Evolutionary conservation across 805 yeast genomes (phyloP).

Genomic region (Ogataea salicorniae): DNA sequence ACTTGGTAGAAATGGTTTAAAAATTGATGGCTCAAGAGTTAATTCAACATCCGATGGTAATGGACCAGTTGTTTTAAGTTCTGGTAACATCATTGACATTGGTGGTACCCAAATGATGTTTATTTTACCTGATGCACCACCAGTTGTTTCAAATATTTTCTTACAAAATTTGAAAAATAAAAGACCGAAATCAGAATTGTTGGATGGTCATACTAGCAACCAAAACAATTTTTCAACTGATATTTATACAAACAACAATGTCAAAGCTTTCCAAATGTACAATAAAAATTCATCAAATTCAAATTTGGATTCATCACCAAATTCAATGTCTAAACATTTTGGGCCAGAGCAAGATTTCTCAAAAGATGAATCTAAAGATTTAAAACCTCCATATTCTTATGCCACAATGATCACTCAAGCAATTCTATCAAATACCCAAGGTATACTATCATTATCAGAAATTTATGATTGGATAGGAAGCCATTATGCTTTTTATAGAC

Average conservation of each 20-base stretch:
- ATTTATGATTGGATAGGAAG: conserved; percentile 86
- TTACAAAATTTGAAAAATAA: conserved; percentile 32
- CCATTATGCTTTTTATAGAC: conserved; percentile 88
- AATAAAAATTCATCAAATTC: conserved; percentile 30
- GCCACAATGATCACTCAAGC: conserved; percentile 99
- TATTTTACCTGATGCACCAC: conserved; percentile 86
- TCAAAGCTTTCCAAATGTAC: conserved; percentile 52
- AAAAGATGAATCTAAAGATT: conserved; percentile 85
- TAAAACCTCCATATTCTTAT: conserved; percentile 94
- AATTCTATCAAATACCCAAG: conserved; percentile 80
- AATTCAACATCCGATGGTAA: conserved; percentile 34
- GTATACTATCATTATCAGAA: conserved; percentile 83
- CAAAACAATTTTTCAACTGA: conserved; percentile 3
- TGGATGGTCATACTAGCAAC: conserved; percentile 7
- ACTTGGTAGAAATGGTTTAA: conserved; percentile 88
- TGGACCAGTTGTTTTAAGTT: conserved; percentile 50
- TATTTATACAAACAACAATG: conserved; percentile 19
- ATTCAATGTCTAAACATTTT: conserved; percentile 9
- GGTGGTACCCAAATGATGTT: conserved; percentile 99
- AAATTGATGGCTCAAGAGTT: conserved; percentile 68
- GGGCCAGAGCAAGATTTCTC: conserved; percentile 54
- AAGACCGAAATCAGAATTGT: conserved; percentile 17
- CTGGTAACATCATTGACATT: conserved; percentile 90
- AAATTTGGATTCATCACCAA: conserved; percentile 5
- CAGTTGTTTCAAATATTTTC: conserved; percentile 52